Conservation (phyloP, 2,329 filamentous ascomycete genomes). For the Hyphodiscus sp. region DNA sequence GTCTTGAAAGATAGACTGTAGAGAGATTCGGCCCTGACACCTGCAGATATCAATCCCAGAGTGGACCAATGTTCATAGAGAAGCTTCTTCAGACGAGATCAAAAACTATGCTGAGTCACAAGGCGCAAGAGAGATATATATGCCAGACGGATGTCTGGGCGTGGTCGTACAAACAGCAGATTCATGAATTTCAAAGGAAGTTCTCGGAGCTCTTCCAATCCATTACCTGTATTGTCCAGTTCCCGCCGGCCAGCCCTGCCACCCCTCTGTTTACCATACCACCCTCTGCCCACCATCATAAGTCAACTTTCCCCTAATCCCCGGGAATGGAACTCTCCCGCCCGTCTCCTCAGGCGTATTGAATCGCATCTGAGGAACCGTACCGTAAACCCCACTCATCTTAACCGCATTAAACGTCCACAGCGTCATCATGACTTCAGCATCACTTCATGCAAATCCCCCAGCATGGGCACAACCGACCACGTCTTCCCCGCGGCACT, state of each 20-base stretch:
- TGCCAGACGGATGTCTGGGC: too few species aligned
- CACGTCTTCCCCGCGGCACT: conserved; percentile 23
- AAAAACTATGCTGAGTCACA: too few species aligned
- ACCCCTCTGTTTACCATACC: conserved; percentile 1
- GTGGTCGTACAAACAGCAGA: too few species aligned
- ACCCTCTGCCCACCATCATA: background rate
- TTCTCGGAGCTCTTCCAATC: too few species aligned
- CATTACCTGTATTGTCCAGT: conserved; percentile 1
- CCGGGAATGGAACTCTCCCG: conserved; percentile 3
- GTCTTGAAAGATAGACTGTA: too few species aligned
- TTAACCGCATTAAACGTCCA: conserved; percentile 27
- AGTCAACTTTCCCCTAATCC: conserved; percentile 2
- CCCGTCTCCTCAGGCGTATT: conserved; percentile 1
- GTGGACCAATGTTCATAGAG: too few species aligned
- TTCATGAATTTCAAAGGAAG: too few species aligned
- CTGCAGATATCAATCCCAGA: too few species aligned
- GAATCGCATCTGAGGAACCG: background rate
- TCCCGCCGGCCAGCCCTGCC: conserved; percentile 1
- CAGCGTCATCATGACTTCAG: conserved; percentile 32
- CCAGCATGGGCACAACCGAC: conserved; percentile 28
- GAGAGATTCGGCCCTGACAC: background rate
- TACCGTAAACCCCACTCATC: background rate
- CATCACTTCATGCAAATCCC: conserved; percentile 32
- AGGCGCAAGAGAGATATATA: too few species aligned
- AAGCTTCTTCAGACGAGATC: too few species aligned